Base-by-base conservation (phyloP, 2,329 filamentous ascomycete species). In the Cordyceps farinosa region DNA sequence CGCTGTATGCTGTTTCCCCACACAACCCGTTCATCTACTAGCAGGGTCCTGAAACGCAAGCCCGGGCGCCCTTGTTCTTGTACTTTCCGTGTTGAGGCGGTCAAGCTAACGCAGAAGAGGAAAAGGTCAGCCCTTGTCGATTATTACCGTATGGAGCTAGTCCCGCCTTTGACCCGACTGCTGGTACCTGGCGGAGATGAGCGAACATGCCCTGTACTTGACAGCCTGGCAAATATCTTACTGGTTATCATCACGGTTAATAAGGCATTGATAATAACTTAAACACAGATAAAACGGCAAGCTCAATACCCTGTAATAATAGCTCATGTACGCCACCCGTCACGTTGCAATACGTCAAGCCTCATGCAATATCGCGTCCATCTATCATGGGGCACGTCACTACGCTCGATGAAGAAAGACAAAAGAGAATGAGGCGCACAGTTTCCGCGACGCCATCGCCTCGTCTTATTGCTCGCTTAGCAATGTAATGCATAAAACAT, bases 21-120 rank as follows among this genome's bases (percentile, higher is more conserved):
- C 57, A 51, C 57, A 30, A 32, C 22, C 45, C 38, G 61, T 57
- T 62, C 51, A 29, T 56, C 30, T n/a, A 52, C 52, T 62, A 57
- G 53, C 45, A 62, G 45, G 52, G 53, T 27, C 54, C 32, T 62
- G 61, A 62, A 62, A 62, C 61, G 52, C 53, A 40, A 48, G 42
- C 52, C 52, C 40, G 15, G 30, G 40, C 51, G 40, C 38, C 44
- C 22, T 22, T 22, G 22, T 38, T 55, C 13, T 44, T 44, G 32
- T 7, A 32, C 22, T 42, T n/a, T 56, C 51, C 29, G n/a, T 27
- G 36, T 42, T 55, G 38, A 10, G 36, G 36, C 44, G 44, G 55
- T 58, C 55, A 9, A 40, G 4, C 52, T 38, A 57, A 47, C 42
- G 30, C 11, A 42, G 6, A 55, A 55, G 44, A 30, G 38, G 38